phyloP scores from a whole-genome alignment of 805 yeast genomes.

The Saccharomycopsis sp. region DNA sequence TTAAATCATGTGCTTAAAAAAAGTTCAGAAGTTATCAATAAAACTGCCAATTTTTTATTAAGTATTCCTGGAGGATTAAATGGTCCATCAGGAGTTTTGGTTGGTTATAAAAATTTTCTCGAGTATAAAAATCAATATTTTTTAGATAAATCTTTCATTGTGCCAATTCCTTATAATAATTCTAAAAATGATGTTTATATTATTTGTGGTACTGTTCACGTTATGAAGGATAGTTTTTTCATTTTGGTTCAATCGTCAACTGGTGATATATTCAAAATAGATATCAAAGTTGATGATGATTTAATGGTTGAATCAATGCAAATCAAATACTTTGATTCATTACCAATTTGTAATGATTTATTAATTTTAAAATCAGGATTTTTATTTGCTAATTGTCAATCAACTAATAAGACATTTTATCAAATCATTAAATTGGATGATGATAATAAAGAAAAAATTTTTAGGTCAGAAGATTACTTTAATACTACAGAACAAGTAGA shows the following conservation, averaged over 20 bases:
- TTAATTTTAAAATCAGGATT: slow-evolving; percentile 67
- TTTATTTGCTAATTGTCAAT: slow-evolving; percentile 54
- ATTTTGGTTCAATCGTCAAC: slow-evolving; percentile 54
- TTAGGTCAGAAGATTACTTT: slow-evolving; percentile 23
- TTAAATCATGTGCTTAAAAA: slow-evolving; percentile 61
- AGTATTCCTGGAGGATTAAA: slow-evolving; percentile 64
- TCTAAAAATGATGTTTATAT: slow-evolving; percentile 25
- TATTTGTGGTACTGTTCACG: slow-evolving; percentile 53
- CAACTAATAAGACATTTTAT: slow-evolving; percentile 55
- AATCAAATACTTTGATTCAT: slow-evolving; percentile 69
- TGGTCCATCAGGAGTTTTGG: slow-evolving; percentile 60
- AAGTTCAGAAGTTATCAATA: slow-evolving; percentile 30
- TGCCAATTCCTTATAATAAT: slow-evolving; percentile 48
- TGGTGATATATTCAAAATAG: slow-evolving; percentile 72
- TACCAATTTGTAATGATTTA: slow-evolving; percentile 47
- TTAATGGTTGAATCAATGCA: slow-evolving; percentile 28
- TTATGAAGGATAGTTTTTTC: slow-evolving; percentile 51
- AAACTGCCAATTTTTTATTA: slow-evolving; percentile 41
- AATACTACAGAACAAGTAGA: slow-evolving; percentile 23
- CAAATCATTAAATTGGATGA: slow-evolving; percentile 74
- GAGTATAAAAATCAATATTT: slow-evolving; percentile 33
- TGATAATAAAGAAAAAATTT: slow-evolving; percentile 32
- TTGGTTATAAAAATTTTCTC: slow-evolving; percentile 48
- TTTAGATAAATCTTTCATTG: slow-evolving; percentile 25
- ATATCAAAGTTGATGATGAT: slow-evolving; percentile 34